Evolutionary conservation across 208 protist species (phyloP), one percentile per base, ranked within the genome.

Genomic region (Phytomonas francai): DNA sequence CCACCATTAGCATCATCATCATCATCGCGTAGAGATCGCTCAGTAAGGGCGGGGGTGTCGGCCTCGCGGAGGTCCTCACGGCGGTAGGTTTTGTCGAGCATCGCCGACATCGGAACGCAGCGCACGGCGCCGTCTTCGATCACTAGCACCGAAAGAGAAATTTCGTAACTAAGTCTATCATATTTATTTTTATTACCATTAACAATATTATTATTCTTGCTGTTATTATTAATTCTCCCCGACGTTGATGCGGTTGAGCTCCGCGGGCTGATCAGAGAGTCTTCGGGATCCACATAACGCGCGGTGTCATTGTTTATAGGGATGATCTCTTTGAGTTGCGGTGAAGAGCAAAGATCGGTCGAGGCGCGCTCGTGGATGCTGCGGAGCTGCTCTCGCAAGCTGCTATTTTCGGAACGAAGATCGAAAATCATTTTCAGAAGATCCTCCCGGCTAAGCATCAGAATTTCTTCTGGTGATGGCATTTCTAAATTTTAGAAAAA

Each of bases 91-190:
- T 92, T 93, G 63, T 93, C 79, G 45, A 95, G 78, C 45, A 95
- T 73, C 12, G 81, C 70, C 22, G 81, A 77, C 51, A 95, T 79
- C n/a, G 90, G 87, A 32, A 93, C 81, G 30, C 77, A 81, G 22
- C 88, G 73, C 29, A 82, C 83, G 25, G 76, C 73, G 62, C 90
- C 87, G 70, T 95, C 91, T 42, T 95, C 84, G 62, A 95, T 95
- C 62, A 95, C 83, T 80, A 95, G 85, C 29, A 95, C 89, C 27
- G 85, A 92, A 68, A 95, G 78, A 22, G 81, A 89, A 39, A 95
- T 84, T 22, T 85, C 80, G 65, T 93, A 93, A 49, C 68, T 59
- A 9, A 64, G 70, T 45, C 58, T 31, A 8, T 59, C 6, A 32
- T 7, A 7, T 29, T 25, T 31, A 22, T 56, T n/a, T 4, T 57